Base-by-base conservation (phyloP, 805 yeast species). In the Maudiozyma serrabonitensis region DNA sequence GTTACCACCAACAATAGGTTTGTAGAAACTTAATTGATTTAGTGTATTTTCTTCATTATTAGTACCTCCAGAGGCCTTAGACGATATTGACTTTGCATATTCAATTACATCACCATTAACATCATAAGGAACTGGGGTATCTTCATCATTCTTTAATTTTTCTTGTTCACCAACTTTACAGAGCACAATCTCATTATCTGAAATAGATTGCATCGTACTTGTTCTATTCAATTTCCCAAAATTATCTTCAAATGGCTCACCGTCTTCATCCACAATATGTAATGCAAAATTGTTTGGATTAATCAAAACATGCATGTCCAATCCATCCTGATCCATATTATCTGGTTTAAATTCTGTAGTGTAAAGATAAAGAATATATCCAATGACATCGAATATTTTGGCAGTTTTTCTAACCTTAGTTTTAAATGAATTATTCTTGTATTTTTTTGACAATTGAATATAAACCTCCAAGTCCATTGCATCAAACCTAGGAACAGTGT, bases 221-320 rank as follows among this genome's bases (percentile, higher is more conserved):
- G 78, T 74, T 54, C 97, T 71, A 43, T 84, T 91, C 49, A 93
- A 69, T 1, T 90, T 79, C 1, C 98, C 98, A 70, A 93, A 90
- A 47, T 88, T 87, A 35, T 78, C 83, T 56, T 95, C 99, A 48
- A 87, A 89, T 38, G 86, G 82, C 46, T 95, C 96, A 7, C 91
- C 91, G 62, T 90, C 97, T 46, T 91, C 98, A 63, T 93, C 99
- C 0, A 85, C 89, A 21, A 91, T 72, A 50, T 85, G 85, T 34
- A 91, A 60, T 23, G 58, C 52, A 44, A 62, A 67, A n/a, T 57
- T 54, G 43, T 66, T 66, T 1, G 68, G 68, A 50, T 63, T 54
- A 19, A 53, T 48, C 4, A 60, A 34, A 11, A 53, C 56, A 12
- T 52, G 54, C 12, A 47, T 16, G 2, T 45, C 46, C 8, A 63